These are phyloP conservation scores for Schizonepeta tenuifolia DNA, from an alignment of 257 asterid genomes.

Conservation along the genomic window DNA sequence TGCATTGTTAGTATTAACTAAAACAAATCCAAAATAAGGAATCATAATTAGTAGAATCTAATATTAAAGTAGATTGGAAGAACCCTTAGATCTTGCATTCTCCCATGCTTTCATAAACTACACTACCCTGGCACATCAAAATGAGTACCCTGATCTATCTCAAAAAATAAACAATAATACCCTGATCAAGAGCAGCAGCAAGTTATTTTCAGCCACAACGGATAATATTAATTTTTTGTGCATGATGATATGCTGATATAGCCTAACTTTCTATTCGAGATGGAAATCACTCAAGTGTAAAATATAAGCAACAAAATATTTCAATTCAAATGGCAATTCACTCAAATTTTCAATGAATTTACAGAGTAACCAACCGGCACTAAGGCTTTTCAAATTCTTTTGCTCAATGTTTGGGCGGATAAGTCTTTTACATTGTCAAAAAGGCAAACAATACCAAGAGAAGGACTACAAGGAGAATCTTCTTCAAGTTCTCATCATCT, in stretches of 20 bases:
- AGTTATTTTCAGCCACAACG: not conserved
- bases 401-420: slow-evolving; percentile 3
- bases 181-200: slow-evolving; percentile 5
- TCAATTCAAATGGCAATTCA: not conserved
- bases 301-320: not conserved
- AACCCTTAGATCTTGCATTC: not conserved
- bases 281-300: not conserved
- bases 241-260: not conserved
- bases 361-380: slow-evolving; percentile 22
- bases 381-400: not conserved
- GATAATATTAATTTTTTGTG: not conserved
- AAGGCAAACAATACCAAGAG: slow-evolving; percentile 46
- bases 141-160: not conserved
- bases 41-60: not conserved
- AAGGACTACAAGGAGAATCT: slow-evolving; percentile 45
- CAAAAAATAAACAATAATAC: no score
- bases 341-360: slow-evolving; percentile 17
- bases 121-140: not conserved
- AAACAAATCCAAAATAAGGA: not conserved
- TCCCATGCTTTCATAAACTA: not conserved
- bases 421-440: slow-evolving; percentile 35
- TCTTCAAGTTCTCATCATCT: slow-evolving; percentile 60
- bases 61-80: not conserved
- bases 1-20: not conserved
- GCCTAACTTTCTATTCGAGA: not conserved